Conservation (phyloP, 495 filamentous ascomycete genomes). For the Letharia columbiana region DNA sequence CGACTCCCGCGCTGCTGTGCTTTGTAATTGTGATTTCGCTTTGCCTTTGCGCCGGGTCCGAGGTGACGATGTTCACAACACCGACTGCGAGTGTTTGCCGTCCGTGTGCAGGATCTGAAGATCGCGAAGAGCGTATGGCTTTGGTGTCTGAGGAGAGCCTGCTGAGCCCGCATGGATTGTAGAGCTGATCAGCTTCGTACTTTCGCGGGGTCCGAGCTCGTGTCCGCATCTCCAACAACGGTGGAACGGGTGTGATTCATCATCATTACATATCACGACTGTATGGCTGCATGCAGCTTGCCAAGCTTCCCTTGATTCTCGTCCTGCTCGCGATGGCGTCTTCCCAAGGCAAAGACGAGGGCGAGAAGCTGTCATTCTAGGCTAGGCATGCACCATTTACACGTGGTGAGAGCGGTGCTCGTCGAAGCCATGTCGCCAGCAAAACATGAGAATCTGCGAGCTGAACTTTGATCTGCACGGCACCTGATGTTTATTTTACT, state of each 20-base stretch:
- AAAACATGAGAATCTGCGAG: neutral
- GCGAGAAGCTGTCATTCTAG: neutral
- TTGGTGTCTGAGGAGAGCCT: neutral
- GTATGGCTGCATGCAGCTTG: neutral
- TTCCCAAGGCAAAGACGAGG: neutral
- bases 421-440: neutral
- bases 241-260: neutral
- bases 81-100: neutral
- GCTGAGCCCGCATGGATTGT: neutral
- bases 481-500: neutral
- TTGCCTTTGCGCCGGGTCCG: neutral
- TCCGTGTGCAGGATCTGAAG: neutral
- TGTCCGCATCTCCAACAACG: neutral
- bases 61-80: neutral
- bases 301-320: neutral
- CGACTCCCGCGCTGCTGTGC: neutral
- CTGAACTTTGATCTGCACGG: neutral
- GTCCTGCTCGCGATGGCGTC: neutral
- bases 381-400: neutral
- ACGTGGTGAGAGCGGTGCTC: neutral
- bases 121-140: neutral
- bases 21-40: neutral
- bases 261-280: neutral
- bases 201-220: neutral
- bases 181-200: neutral